Evolutionary conservation across 768 basidiomycete species (phyloP).

Genomic region (Rubroboletus pulcherrimus): DNA sequence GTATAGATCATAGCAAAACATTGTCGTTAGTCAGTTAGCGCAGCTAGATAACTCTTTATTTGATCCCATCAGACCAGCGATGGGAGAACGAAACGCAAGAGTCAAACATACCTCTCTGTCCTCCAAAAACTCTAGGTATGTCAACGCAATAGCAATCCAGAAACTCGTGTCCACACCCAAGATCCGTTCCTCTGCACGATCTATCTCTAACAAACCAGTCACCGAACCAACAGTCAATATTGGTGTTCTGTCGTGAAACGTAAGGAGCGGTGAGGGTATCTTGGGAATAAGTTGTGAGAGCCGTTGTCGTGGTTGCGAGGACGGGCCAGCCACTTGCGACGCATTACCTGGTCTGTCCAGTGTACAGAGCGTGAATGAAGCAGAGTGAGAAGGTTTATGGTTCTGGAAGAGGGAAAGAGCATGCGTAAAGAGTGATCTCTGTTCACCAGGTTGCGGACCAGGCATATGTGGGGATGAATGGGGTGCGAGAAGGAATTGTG

Average conservation of each 20-base stretch:
- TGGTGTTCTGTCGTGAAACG: constrained; percentile 72
- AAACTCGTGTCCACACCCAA: constrained; percentile 74
- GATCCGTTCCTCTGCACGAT: constrained; percentile 48
- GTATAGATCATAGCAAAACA: constrained; percentile 9
- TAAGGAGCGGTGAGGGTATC: constrained; percentile 48
- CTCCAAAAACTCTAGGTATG: constrained; percentile 73
- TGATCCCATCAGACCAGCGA: neutral
- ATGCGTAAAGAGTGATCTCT: constrained; percentile 46
- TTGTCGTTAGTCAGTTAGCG: constrained; percentile 39
- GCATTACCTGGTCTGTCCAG: constrained; percentile 18
- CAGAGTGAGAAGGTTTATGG: constrained; percentile 52
- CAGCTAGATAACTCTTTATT: constrained; percentile 54
- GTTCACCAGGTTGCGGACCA: constrained; percentile 24
- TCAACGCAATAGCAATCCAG: constrained; percentile 71
- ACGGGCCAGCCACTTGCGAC: constrained; percentile 17
- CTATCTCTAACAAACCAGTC: constrained; percentile 62
- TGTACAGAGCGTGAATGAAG: constrained; percentile 54
- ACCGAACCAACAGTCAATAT: constrained; percentile 54
- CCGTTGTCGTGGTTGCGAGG: constrained; percentile 20
- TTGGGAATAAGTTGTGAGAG: constrained; percentile 21
- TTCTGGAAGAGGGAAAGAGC: constrained; percentile 48
- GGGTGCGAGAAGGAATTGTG: constrained; percentile 52
- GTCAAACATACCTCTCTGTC: constrained; percentile 64
- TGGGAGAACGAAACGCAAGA: neutral
- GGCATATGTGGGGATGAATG: constrained; percentile 38